Conservation (phyloP, 176 grass and related monocot genomes). For the Phyllostachys edulis region DNA sequence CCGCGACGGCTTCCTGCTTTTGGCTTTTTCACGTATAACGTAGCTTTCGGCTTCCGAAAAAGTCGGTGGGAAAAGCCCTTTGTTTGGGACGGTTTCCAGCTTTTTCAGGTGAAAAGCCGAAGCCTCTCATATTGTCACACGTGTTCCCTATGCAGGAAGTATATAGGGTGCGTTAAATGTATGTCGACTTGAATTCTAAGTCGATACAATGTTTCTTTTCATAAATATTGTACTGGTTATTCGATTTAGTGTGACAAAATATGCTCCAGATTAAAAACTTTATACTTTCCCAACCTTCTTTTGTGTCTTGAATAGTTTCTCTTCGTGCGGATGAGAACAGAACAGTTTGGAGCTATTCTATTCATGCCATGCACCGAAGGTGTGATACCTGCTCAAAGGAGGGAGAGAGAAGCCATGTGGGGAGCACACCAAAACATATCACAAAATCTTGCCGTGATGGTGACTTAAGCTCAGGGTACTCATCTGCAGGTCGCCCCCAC, state of each 20-base stretch:
- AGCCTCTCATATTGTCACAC: no score
- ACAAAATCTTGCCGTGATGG: slow-evolving; percentile 40
- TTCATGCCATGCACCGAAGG: neutral
- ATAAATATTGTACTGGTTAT: neutral
- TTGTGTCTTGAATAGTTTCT: neutral
- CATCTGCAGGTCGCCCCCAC: neutral
- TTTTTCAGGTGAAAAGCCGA: no score
- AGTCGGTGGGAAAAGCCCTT: no score
- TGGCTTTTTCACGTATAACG: no score
- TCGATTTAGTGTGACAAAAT: neutral
- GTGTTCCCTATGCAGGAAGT: neutral
- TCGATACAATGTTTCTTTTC: neutral
- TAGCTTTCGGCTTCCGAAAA: no score
- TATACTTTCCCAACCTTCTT: neutral
- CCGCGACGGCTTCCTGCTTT: no score
- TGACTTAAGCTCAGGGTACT: slow-evolving; percentile 26
- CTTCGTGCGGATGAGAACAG: neutral
- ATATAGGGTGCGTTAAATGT: neutral
- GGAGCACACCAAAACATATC: slow-evolving; percentile 42
- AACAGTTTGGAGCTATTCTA: slow-evolving; percentile 13
- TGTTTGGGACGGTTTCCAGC: no score
- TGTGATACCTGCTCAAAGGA: slow-evolving; percentile 18
- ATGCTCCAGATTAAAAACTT: neutral
- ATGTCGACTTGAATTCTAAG: neutral
- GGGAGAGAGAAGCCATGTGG: slow-evolving; percentile 49